Percentiles rank a stretch among this genome's conserved stretches.
These are phyloP conservation scores for Sporothrix pallida DNA, from an alignment of 2,329 filamentous ascomycete genomes.

Conservation along the genomic window DNA sequence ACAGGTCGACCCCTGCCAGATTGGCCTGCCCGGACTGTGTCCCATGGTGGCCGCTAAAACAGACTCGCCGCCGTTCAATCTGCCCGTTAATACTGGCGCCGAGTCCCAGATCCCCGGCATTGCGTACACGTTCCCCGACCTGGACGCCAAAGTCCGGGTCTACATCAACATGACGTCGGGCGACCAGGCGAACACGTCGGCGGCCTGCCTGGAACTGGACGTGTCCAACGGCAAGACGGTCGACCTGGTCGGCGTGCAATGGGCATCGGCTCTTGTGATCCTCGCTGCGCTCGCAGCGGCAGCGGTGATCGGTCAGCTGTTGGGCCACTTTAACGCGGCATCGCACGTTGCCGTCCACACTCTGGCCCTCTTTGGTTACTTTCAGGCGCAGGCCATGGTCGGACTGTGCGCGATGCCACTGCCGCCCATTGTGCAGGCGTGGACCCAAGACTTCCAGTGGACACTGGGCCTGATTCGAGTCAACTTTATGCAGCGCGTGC, in stretches of 20 bases:
- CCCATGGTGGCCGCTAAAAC: constrained; percentile 76
- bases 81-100: constrained; percentile 61
- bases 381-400: constrained; percentile 84
- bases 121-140: constrained; percentile 80
- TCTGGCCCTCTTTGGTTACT: constrained; percentile 82
- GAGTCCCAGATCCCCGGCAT: constrained; percentile 72
- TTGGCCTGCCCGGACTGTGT: constrained; percentile 71
- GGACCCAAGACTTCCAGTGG: constrained; percentile 94
- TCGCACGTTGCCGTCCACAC: constrained; percentile 86
- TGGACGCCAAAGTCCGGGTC: constrained; percentile 78
- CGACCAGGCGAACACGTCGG: constrained; percentile 53
- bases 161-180: constrained; percentile 69
- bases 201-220: constrained; percentile 80
- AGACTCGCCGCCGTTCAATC: constrained; percentile 58
- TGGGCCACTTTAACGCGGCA: constrained; percentile 85
- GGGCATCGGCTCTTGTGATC: constrained; percentile 78
- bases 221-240: constrained; percentile 86
- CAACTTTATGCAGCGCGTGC: constrained; percentile 76
- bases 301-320: constrained; percentile 77
- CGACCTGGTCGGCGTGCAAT: constrained; percentile 78
- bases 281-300: constrained; percentile 76
- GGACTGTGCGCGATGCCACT: constrained; percentile 76
- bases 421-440: constrained; percentile 80
- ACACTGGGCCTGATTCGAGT: constrained; percentile 87
- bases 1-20: constrained; percentile 71